Percentiles rank a stretch among this genome's conserved stretches.
phyloP scores from a whole-genome alignment of 208 protist genomes.

The Wallacemonas collosoma region DNA sequence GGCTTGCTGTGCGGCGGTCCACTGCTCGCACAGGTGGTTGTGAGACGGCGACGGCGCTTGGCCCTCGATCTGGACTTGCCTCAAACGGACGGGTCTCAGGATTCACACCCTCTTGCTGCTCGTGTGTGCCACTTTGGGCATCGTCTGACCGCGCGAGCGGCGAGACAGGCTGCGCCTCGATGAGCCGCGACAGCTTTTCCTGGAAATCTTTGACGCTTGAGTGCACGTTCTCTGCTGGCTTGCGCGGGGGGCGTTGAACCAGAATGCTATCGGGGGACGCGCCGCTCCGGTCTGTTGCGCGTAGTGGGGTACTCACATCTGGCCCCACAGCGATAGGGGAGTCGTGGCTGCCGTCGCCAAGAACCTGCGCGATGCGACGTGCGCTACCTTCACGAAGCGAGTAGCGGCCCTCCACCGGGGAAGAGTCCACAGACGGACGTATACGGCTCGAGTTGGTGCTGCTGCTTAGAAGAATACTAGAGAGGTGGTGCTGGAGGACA shows the following conservation, averaged over 20 bases:
- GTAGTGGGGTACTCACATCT: background rate
- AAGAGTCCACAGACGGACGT: background rate
- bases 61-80: background rate
- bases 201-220: conserved; percentile 9
- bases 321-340: background rate
- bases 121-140: too few species aligned
- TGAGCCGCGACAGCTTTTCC: conserved; percentile 8
- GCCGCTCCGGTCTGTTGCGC: background rate
- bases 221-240: background rate
- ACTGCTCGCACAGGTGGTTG: background rate
- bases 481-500: background rate
- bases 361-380: background rate
- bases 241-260: conserved; percentile 1
- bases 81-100: too few species aligned
- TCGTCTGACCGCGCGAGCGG: background rate
- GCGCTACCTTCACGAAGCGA: conserved; percentile 4
- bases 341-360: background rate
- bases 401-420: background rate
- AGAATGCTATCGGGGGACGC: conserved; percentile 7
- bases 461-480: background rate
- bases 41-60: background rate
- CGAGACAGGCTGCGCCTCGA: conserved; percentile 8
- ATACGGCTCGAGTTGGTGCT: background rate
- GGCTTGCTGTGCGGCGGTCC: background rate
- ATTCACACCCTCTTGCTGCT: too few species aligned